phyloP scores from a whole-genome alignment of 2,329 filamentous ascomycete species.

The Alternaria consortialis region DNA sequence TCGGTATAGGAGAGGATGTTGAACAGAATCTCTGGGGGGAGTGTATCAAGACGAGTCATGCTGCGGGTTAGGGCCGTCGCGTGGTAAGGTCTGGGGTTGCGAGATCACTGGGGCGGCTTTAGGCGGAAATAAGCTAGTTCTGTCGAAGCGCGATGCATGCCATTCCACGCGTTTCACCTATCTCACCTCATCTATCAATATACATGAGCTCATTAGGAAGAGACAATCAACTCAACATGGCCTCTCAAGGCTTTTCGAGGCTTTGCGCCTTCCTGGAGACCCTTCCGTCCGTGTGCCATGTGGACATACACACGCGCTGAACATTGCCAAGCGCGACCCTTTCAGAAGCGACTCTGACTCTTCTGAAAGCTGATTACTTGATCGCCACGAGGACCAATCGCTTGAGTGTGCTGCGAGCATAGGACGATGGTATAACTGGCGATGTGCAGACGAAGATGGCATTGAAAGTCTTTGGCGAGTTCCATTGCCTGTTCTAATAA shows the following conservation, averaged over 20 bases:
- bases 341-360: background rate
- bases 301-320: background rate
- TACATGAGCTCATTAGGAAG: background rate
- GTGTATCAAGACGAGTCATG: slow-evolving; percentile 29
- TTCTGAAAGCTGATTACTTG: too few relatives aligned
- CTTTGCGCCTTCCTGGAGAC: background rate
- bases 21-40: slow-evolving; percentile 43
- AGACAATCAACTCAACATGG: background rate
- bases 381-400: too few relatives aligned
- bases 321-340: background rate
- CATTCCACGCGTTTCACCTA: background rate
- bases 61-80: background rate
- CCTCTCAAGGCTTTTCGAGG: background rate
- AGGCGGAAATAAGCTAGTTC: background rate
- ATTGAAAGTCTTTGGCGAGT: too few relatives aligned
- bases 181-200: background rate
- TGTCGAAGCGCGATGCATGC: background rate
- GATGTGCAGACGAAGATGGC: too few relatives aligned
- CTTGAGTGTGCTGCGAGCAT: too few relatives aligned
- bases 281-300: background rate
- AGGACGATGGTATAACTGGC: too few relatives aligned
- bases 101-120: background rate
- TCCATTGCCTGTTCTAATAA: too few relatives aligned
- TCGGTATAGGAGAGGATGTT: slow-evolving; percentile 35
- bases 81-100: background rate